A percentile compares a stretch with the other conserved stretches of the same genome.
Conservation (phyloP, 2,329 filamentous ascomycete species). For the Hymenotorrendiella dingleyae region DNA sequence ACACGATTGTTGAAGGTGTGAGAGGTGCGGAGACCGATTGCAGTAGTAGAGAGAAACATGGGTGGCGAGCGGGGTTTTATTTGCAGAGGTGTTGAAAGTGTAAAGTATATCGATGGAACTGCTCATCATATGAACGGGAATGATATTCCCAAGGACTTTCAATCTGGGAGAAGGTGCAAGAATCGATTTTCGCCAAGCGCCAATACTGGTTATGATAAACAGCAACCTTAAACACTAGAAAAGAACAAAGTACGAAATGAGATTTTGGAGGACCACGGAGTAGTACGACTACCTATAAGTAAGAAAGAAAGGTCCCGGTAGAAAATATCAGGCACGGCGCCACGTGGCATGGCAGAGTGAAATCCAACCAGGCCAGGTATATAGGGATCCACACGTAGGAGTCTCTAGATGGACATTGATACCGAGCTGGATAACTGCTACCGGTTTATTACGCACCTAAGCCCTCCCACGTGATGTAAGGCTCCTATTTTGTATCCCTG, state of each 20-base stretch:
- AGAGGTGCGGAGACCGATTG: neutral
- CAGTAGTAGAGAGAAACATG: constrained; percentile 4
- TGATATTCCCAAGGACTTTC: neutral
- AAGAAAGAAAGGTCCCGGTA: constrained; percentile 4
- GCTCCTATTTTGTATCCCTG: too few species aligned
- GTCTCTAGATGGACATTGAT: constrained; percentile 1
- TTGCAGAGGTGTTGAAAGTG: neutral
- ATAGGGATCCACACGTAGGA: constrained; percentile 3
- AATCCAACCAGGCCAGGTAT: constrained; percentile 5
- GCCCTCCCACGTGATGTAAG: too few species aligned
- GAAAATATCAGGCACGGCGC: constrained; percentile 8
- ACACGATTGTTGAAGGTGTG: neutral
- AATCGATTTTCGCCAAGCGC: constrained; percentile 2
- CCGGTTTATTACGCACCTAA: too few species aligned
- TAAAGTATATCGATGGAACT: too few species aligned
- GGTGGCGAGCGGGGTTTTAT: neutral
- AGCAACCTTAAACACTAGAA: neutral
- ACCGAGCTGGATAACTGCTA: too few species aligned
- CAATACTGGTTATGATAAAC: constrained; percentile 1
- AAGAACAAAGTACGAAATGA: neutral
- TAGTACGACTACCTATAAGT: constrained; percentile 6
- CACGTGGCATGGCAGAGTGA: constrained; percentile 10
- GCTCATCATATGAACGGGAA: constrained; percentile 1
- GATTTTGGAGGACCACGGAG: neutral
- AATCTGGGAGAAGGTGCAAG: neutral